These are phyloP conservation scores for Aureobasidium sp. DNA, from an alignment of 2,329 filamentous ascomycete species.

Conservation along the genomic window DNA sequence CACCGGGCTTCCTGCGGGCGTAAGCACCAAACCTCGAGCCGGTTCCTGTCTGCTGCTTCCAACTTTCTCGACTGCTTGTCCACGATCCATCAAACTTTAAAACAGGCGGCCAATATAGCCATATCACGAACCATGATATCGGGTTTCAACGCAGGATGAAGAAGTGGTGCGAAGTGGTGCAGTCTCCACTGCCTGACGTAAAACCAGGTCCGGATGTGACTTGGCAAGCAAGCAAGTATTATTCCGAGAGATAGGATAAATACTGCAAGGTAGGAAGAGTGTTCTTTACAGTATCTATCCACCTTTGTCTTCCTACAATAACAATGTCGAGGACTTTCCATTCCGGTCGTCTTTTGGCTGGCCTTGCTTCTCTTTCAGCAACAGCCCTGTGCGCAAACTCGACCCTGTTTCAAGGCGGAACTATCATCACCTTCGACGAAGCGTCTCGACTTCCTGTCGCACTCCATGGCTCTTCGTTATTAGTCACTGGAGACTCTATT, in stretches of 20 bases:
- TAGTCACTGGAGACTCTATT: constrained; percentile 5
- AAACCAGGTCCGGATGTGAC: neutral
- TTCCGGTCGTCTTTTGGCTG: neutral
- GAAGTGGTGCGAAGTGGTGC: neutral
- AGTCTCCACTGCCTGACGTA: neutral
- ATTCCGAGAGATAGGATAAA: neutral
- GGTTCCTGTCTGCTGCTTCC: neutral
- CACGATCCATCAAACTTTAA: neutral
- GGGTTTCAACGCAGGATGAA: neutral
- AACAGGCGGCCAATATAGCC: neutral
- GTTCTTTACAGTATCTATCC: neutral
- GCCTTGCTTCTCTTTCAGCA: neutral
- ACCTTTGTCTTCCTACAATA: neutral
- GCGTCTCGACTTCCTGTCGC: neutral
- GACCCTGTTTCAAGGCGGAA: constrained; percentile 1
- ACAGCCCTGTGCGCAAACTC: neutral
- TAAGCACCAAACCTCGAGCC: neutral
- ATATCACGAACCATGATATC: neutral
- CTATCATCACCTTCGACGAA: constrained; percentile 14
- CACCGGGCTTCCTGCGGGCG: neutral
- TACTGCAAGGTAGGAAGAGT: neutral
- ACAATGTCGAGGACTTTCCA: neutral
- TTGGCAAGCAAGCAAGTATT: neutral
- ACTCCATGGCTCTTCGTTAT: neutral
- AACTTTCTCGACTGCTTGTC: neutral